Base-by-base conservation (phyloP, 2,329 filamentous ascomycete species). In the Xylaria sp. region DNA sequence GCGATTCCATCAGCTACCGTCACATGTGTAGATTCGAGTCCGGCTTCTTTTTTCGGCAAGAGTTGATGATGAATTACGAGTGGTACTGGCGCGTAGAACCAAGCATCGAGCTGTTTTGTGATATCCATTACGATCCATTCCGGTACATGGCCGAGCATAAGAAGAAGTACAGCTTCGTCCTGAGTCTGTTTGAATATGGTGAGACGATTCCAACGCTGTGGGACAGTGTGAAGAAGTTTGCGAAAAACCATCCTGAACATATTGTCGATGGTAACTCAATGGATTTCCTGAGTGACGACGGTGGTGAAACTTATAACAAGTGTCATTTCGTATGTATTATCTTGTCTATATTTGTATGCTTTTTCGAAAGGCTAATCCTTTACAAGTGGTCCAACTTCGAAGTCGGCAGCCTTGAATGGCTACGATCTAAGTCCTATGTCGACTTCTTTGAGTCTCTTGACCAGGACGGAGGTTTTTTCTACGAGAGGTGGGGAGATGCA, bases 11-110 rank as follows among this genome's bases (percentile, higher is more conserved):
- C 82, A 97, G 93, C 83, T 99, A 99, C 85, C 90, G 96, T 71
- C 97, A 99, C 85, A 99, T 99, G 96, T 99, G 96, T 83, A 93
- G 96, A 72, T 99, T 97, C 79, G 96, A 99, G 82, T 98, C 95
- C 8, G 96, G 96, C 45, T 99, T 99, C 87, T 99, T 99, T 87
- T 99, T 98, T 89, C 93, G 92, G 69, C 96, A 99, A 80, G 88
- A 89, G 34, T 83, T 97, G 73, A 94, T 99, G 93, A 83, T 93
- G 80, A 94, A 98, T 80, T 99, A 97, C 82, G 96, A 99, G 79
- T 99, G 93, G 89, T 99, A 99, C 87, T 99, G 96, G 96, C 93
- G 97, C 74, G 96, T 99, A 15, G 96, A 99, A 86, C 96, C 96
- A 75, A 96, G 93, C 81, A 90, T 99, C 78, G 93, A 98, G 84